A percentile compares a stretch with the other conserved stretches of the same genome.
These are phyloP conservation scores for Schrenkiella parvula DNA, from an alignment of 345 rosid genomes.

Conservation along the genomic window DNA sequence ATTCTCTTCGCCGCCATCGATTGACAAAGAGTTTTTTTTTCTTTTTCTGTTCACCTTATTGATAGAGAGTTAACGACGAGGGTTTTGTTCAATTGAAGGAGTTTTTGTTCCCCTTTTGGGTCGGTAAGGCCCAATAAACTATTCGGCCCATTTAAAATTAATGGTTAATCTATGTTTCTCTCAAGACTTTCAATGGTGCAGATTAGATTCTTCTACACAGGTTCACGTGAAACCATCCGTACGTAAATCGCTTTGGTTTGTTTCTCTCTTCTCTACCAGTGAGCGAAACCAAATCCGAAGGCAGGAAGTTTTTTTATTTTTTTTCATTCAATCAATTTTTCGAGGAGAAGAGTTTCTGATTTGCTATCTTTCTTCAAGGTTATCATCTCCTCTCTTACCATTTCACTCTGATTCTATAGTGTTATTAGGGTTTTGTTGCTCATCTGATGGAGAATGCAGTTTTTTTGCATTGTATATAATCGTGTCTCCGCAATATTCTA, in stretches of 20 bases:
- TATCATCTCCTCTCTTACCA: neutral
- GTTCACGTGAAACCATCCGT: too few relatives aligned
- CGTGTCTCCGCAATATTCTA: neutral
- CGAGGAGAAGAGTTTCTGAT: neutral
- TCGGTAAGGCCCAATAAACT: neutral
- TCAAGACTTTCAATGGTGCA: neutral
- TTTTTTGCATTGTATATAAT: too few relatives aligned
- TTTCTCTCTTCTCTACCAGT: too few relatives aligned
- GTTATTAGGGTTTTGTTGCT: neutral
- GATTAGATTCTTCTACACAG: neutral
- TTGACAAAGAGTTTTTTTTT: neutral
- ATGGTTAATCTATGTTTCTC: neutral
- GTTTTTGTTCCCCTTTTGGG: neutral
- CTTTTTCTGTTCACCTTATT: neutral
- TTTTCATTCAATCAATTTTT: neutral
- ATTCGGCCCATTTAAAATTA: neutral
- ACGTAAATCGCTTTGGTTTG: too few relatives aligned
- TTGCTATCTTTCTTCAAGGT: neutral
- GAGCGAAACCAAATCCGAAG: neutral
- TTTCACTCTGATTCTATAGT: neutral
- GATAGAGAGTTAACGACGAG: neutral
- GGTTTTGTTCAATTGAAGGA: neutral
- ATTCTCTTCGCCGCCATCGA: slow-evolving; percentile 43
- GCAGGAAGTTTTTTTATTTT: neutral
- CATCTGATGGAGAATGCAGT: neutral